Percentiles rank a stretch among this genome's conserved stretches.
Conservation (phyloP, 805 yeast genomes). For the Saccharomyces jurei region DNA sequence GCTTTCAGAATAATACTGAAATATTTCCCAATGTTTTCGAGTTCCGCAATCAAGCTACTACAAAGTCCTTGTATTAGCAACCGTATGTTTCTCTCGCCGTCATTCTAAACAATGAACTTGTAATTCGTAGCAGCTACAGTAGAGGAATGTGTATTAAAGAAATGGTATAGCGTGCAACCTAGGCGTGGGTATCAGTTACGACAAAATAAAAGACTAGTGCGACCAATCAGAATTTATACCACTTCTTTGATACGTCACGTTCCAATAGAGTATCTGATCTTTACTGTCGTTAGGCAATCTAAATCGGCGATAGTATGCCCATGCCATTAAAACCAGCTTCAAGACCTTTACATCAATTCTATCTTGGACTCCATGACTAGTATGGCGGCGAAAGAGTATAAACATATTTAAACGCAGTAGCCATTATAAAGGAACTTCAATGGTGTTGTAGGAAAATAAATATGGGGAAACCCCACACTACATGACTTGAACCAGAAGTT, state of each 20-base stretch:
- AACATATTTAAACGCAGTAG: no score
- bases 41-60: neutral
- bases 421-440: no score
- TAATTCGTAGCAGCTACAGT: neutral
- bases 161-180: neutral
- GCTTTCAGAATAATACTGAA: neutral
- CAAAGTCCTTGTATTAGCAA: neutral
- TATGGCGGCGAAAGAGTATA: no score
- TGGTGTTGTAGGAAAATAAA: neutral
- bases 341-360: no score
- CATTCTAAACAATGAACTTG: neutral
- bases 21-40: neutral
- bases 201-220: no score
- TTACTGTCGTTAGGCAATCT: neutral
- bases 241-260: neutral
- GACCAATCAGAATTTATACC: no score
- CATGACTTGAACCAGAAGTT: neutral
- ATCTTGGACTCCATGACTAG: no score
- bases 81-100: neutral
- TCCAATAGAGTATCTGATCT: neutral
- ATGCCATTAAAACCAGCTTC: no score
- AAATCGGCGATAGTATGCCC: neutral
- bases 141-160: no score
- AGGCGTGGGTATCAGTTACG: neutral
- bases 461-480: neutral